Conservation (phyloP, 2,329 filamentous ascomycete species). For the Byssoonygena ceratinophila region DNA sequence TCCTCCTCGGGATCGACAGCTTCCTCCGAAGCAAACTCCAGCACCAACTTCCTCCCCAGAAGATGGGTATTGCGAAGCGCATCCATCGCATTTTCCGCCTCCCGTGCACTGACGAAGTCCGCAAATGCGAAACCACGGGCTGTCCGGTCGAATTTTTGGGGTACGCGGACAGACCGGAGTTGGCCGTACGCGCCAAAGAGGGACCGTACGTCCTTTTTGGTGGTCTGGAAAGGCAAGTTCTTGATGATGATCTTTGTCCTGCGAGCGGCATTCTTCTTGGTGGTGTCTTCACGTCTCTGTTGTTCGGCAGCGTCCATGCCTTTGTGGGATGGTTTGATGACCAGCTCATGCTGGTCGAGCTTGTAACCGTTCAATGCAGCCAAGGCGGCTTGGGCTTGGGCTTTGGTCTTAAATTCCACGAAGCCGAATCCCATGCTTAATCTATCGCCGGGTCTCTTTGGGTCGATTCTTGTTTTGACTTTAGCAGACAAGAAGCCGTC, state of each 20-base stretch:
- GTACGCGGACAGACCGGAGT: slow-evolving; percentile 81
- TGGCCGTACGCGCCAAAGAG: slow-evolving; percentile 86
- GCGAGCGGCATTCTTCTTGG: slow-evolving; percentile 65
- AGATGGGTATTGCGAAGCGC: slow-evolving; percentile 88
- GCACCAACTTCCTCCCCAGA: slow-evolving; percentile 74
- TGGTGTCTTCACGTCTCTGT: slow-evolving; percentile 61
- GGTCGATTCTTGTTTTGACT: slow-evolving; percentile 86
- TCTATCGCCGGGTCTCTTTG: slow-evolving; percentile 77
- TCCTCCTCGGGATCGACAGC: slow-evolving; percentile 87
- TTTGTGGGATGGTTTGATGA: slow-evolving; percentile 78
- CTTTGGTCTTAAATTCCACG: slow-evolving; percentile 70
- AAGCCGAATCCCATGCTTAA: slow-evolving; percentile 98
- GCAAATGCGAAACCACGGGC: slow-evolving; percentile 94
- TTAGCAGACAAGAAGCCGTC: slow-evolving; percentile 80
- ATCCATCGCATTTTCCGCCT: slow-evolving; percentile 83
- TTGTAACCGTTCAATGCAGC: slow-evolving; percentile 78
- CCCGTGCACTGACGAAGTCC: slow-evolving; percentile 81
- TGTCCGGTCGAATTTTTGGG: slow-evolving; percentile 83
- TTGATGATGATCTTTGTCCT: slow-evolving; percentile 94
- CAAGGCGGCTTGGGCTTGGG: slow-evolving; percentile 67
- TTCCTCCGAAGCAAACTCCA: slow-evolving; percentile 85
- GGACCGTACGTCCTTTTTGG: slow-evolving; percentile 79
- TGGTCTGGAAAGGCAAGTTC: slow-evolving; percentile 91
- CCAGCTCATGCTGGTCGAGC: slow-evolving; percentile 76
- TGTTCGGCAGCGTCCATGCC: slow-evolving; percentile 32